Percentiles rank a stretch among this genome's conserved stretches.
Evolutionary conservation across 2,329 filamentous ascomycete species (phyloP).

Genomic region (Aurifilum marmelostoma): DNA sequence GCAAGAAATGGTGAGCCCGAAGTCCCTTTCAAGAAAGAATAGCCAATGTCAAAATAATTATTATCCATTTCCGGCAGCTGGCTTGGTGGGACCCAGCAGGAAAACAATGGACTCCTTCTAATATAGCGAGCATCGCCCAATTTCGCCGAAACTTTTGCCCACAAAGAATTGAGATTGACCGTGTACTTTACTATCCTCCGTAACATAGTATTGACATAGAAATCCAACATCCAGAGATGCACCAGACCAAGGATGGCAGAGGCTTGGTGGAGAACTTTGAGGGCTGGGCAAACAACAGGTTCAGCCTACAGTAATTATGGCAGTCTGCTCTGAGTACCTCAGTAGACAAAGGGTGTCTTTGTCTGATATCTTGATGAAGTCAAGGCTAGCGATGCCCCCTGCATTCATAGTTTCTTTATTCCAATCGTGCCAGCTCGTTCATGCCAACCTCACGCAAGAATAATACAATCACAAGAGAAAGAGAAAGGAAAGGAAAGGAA

Average conservation of each 20-base stretch:
- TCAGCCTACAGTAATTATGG: too few relatives aligned
- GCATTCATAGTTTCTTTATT: neutral
- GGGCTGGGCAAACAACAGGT: too few relatives aligned
- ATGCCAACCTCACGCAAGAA: neutral
- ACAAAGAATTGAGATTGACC: neutral
- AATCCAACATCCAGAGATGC: too few relatives aligned
- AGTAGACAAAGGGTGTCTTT: neutral
- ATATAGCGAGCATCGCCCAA: neutral
- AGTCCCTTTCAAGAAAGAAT: neutral
- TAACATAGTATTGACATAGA: too few relatives aligned
- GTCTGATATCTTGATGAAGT: neutral
- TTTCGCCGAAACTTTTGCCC: neutral
- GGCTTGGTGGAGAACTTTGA: too few relatives aligned
- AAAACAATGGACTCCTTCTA: neutral
- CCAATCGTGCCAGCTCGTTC: neutral
- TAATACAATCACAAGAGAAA: neutral
- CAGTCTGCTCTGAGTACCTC: too few relatives aligned
- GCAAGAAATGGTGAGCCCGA: constrained; percentile 7
- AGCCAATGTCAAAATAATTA: neutral
- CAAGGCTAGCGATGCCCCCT: neutral
- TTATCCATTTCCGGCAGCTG: constrained; percentile 16
- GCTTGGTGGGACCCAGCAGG: neutral
- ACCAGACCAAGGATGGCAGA: too few relatives aligned
- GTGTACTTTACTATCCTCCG: too few relatives aligned
- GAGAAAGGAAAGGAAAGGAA: too few relatives aligned